A percentile compares a stretch with the other conserved stretches of the same genome.
Conservation (phyloP, 805 yeast genomes). For the Diddensiella santjacobensis region DNA sequence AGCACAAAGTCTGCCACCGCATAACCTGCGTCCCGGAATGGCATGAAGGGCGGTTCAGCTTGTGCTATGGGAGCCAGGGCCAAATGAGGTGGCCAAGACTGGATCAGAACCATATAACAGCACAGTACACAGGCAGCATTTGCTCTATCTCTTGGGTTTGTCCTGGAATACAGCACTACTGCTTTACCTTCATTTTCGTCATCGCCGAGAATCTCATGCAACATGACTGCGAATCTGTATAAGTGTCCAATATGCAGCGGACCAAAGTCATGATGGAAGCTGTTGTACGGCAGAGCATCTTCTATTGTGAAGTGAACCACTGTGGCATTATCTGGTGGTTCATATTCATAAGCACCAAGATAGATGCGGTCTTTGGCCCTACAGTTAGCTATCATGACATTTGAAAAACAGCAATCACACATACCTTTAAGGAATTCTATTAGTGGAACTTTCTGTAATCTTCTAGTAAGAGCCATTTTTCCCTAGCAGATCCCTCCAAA, state of each 20-base stretch:
- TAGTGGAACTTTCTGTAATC: constrained; percentile 25
- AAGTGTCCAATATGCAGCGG: constrained; percentile 91
- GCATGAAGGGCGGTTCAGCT: constrained; percentile 87
- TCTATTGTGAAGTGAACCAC: constrained; percentile 88
- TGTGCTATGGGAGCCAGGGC: constrained; percentile 93
- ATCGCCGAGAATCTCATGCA: constrained; percentile 88
- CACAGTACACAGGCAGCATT: constrained; percentile 93
- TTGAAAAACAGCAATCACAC: constrained; percentile 45
- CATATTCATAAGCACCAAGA: constrained; percentile 79
- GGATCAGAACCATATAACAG: constrained; percentile 91
- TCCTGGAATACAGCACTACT: constrained; percentile 82
- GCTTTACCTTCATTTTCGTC: constrained; percentile 81
- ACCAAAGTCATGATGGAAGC: constrained; percentile 96
- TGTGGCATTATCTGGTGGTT: constrained; percentile 72
- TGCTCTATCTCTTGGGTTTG: constrained; percentile 76
- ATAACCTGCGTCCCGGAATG: constrained; percentile 96
- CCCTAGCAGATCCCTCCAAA: no score
- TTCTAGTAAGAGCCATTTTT: not conserved
- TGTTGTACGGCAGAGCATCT: constrained; percentile 84
- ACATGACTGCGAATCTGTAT: constrained; percentile 89
- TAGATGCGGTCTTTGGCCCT: constrained; percentile 56
- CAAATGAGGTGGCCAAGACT: constrained; percentile 98
- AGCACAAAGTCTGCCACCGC: constrained; percentile 92
- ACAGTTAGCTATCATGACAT: no score
- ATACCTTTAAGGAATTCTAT: constrained; percentile 37